Base-by-base conservation (phyloP, 2,329 filamentous ascomycete genomes). In the Stachybotrys chartarum region DNA sequence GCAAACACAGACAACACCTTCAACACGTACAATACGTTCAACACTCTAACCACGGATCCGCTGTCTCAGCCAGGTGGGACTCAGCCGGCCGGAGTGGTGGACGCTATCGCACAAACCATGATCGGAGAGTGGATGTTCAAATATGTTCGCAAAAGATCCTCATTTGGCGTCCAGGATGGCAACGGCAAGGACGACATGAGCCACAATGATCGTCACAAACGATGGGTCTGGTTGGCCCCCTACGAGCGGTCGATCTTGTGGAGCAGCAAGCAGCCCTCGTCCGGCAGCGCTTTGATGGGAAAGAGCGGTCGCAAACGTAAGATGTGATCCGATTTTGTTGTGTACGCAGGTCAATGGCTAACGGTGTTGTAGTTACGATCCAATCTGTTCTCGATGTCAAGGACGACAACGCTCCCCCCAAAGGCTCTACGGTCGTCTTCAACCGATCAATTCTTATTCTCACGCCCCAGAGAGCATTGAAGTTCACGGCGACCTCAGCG, bases 141-240 rank as follows among this genome's bases (percentile, higher is more conserved):
- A 71, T 94, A 95, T 65, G 88, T 93, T 39, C 82, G 90, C 53
- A 83, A 90, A 68, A 84, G 93, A 61, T 97, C 92, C 73, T 95
- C 93, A 0, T 97, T 99, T 68, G 91, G 91, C 18, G 84, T 93
- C 54, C 75, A 81, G 3, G 89, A 92, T 49, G 79, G 76, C 30
- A 83, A 79, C 57, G 80, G 81, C 42, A 84, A 84, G 59, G 85
- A 91, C 65, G 84, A 88, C 31, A 47, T 24, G 59, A 87, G 79
- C 59, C 85, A 89, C 71, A 85, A 84, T 59, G 86, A 88, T 61
- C 88, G 94, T 32, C 94, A 99, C 70, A 97, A 92, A 75, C 83
- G 94, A 70, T 99, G 94, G 94, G 94, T 99, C 2, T 99, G 94
- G 94, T 82, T 99, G 59, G 94, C 93, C 17, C 94, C 94, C 3